Conservation (phyloP, 176 grass and related monocot species). For the Puya raimondii region DNA sequence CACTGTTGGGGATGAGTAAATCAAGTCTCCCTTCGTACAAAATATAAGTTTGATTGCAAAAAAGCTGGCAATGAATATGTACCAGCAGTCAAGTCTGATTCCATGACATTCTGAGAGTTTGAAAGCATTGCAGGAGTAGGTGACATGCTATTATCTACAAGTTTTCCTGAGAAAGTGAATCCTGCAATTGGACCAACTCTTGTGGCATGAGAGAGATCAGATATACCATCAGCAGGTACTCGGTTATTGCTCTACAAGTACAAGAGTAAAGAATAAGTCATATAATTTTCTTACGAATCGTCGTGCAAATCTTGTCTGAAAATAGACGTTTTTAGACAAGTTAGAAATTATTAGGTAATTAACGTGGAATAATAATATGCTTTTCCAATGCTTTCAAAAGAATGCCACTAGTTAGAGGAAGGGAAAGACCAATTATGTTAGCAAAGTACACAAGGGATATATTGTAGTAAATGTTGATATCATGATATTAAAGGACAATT, state of each 20-base stretch:
- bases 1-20: conserved; percentile 19
- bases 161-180: conserved; percentile 38
- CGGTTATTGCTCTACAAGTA: conserved; percentile 36
- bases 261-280: not conserved
- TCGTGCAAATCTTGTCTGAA: too few species aligned
- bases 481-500: too few species aligned
- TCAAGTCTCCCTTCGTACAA: not conserved
- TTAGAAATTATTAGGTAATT: too few species aligned
- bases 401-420: too few species aligned
- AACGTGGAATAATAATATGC: too few species aligned
- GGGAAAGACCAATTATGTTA: not conserved
- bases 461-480: not conserved
- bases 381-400: too few species aligned
- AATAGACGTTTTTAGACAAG: too few species aligned
- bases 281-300: not conserved
- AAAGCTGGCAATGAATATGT: conserved; percentile 9
- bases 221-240: conserved; percentile 36
- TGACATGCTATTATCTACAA: conserved; percentile 42
- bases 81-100: conserved; percentile 42
- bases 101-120: conserved; percentile 38
- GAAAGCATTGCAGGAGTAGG: conserved; percentile 30
- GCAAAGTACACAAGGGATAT: not conserved
- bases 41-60: conserved; percentile 11
- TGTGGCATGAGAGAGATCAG: conserved; percentile 24
- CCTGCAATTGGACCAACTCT: conserved; percentile 28